A percentile compares a stretch with the other conserved stretches of the same genome.
These are phyloP conservation scores for Dinochytrium kinnereticum DNA, from an alignment of 371 early-diverging fungal genomes.

Conservation along the genomic window DNA sequence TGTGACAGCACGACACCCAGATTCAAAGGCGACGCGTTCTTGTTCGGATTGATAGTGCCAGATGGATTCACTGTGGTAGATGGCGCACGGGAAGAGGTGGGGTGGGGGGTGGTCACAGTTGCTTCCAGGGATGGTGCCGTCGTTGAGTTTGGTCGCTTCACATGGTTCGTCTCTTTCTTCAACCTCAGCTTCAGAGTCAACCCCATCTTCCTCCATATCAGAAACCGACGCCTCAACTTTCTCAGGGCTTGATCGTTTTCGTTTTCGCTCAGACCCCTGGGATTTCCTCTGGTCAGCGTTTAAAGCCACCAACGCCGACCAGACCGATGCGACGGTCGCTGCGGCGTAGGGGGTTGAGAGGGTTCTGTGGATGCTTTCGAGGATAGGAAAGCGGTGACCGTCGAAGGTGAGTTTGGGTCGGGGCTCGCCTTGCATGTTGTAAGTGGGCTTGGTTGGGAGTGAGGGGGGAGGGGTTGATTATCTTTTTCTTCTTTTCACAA, in stretches of 20 bases:
- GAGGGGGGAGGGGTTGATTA: background rate
- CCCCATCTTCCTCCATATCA: background rate
- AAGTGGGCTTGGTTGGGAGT: background rate
- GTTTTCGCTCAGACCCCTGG: no score
- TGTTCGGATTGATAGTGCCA: conserved; percentile 21
- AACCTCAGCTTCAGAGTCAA: background rate
- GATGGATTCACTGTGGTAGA: no score
- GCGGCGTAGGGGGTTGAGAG: background rate
- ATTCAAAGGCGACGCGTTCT: conserved; percentile 6
- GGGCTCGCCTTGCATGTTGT: background rate
- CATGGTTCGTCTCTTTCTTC: no score
- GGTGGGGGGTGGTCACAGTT: no score
- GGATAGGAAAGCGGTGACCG: background rate
- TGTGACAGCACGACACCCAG: background rate
- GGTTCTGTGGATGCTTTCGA: background rate
- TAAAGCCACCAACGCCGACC: background rate
- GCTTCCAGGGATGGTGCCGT: no score
- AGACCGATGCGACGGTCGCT: background rate
- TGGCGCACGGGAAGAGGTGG: no score
- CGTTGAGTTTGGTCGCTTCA: no score
- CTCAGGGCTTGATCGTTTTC: no score
- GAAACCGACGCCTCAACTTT: no score
- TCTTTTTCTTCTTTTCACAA: background rate
- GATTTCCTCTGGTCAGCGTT: no score
- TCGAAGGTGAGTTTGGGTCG: background rate